These are phyloP conservation scores for Hibiscus mutabilis DNA, from an alignment of 345 rosid genomes.

Conservation along the genomic window DNA sequence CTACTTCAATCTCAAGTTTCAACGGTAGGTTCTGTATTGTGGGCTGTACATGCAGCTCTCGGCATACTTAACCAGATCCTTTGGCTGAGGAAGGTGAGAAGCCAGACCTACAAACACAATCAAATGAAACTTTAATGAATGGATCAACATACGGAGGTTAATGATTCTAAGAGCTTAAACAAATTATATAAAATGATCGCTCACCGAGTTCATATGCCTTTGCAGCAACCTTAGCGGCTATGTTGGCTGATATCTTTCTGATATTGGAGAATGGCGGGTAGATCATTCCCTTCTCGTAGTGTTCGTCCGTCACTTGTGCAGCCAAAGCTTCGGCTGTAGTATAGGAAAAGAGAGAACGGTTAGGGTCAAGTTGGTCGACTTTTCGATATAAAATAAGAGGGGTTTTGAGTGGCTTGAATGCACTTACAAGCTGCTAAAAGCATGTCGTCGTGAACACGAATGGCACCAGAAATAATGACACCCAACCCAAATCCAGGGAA, in stretches of 20 bases:
- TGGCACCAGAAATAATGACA: conserved; percentile 81
- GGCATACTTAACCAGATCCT: conserved; percentile 68
- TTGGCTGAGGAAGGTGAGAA: conserved; percentile 78
- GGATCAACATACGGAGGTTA: neutral
- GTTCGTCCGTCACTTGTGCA: conserved; percentile 57
- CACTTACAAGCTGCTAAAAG: conserved; percentile 98
- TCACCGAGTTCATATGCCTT: conserved; percentile 91
- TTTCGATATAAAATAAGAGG: neutral
- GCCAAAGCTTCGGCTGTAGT: conserved; percentile 90
- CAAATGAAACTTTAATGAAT: neutral
- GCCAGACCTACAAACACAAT: conserved; percentile 64
- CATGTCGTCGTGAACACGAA: conserved; percentile 92
- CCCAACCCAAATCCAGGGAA: conserved; percentile 97
- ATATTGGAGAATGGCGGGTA: conserved; percentile 92
- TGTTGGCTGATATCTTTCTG: conserved; percentile 83
- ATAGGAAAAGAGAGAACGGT: neutral
- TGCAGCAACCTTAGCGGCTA: conserved; percentile 87
- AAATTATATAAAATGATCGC: conserved; percentile 13
- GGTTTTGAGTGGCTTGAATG: neutral
- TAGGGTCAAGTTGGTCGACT: neutral
- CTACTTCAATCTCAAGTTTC: conserved; percentile 12
- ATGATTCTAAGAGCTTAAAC: neutral
- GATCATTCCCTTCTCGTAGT: conserved; percentile 68
- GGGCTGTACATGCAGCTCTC: conserved; percentile 99
- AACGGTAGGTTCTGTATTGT: conserved; percentile 71